Percentiles rank a stretch among this genome's conserved stretches.
Conservation (phyloP, 2,329 filamentous ascomycete genomes). For the Rhynchosporium secalis region DNA sequence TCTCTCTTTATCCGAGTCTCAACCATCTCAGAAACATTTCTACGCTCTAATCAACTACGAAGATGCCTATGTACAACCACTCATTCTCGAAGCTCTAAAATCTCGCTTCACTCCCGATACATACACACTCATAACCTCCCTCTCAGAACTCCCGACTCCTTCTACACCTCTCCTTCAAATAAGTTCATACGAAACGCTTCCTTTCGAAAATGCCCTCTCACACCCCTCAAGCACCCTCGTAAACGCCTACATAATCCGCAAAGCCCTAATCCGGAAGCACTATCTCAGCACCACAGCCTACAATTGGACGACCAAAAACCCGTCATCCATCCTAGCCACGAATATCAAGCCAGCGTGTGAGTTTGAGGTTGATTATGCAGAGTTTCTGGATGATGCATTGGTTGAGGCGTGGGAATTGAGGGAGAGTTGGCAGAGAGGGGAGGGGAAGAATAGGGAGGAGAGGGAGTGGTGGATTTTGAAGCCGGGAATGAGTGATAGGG, state of each 20-base stretch:
- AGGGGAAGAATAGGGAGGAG: slow-evolving; percentile 42
- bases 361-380: slow-evolving; percentile 94
- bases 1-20: slow-evolving; percentile 25
- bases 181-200: slow-evolving; percentile 80
- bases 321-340: slow-evolving; percentile 63
- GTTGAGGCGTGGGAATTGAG: slow-evolving; percentile 86
- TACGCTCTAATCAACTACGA: slow-evolving; percentile 82
- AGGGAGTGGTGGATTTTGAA: slow-evolving; percentile 97
- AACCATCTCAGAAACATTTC: slow-evolving; percentile 42
- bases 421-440: slow-evolving; percentile 74
- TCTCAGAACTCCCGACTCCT: slow-evolving; percentile 39
- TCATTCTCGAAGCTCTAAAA: slow-evolving; percentile 73
- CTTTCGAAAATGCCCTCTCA: slow-evolving; percentile 72
- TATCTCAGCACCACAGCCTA: slow-evolving; percentile 82
- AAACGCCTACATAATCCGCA: slow-evolving; percentile 93
- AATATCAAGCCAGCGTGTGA: slow-evolving; percentile 79
- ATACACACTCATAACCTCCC: slow-evolving; percentile 56
- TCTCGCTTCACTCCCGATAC: slow-evolving; percentile 55
- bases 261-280: slow-evolving; percentile 94
- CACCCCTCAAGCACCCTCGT: slow-evolving; percentile 64
- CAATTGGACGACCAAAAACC: slow-evolving; percentile 84
- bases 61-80: slow-evolving; percentile 83
- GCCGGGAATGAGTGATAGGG: slow-evolving; percentile 94
- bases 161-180: slow-evolving; percentile 62
- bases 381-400: slow-evolving; percentile 92